Conservation (phyloP, 2,329 filamentous ascomycete genomes). For the Fusarium sp. region DNA sequence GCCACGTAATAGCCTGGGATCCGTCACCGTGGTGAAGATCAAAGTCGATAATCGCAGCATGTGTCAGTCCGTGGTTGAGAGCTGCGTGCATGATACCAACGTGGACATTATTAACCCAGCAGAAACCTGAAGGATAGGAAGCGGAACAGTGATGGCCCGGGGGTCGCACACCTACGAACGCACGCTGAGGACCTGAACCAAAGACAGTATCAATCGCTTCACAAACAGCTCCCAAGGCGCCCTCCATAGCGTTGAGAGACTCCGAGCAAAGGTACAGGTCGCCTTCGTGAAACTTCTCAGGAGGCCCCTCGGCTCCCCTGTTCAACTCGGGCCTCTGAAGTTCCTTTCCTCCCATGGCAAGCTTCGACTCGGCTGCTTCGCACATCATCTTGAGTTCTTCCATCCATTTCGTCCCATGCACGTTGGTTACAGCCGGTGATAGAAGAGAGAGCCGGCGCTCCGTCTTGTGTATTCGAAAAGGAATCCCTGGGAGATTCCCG, state of each 20-base stretch:
- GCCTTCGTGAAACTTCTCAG: conserved; percentile 78
- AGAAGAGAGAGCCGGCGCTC: conserved; percentile 74
- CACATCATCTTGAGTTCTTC: conserved; percentile 88
- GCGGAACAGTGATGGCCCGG: conserved; percentile 96
- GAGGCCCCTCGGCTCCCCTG: conserved; percentile 56
- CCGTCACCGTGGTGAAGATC: conserved; percentile 93
- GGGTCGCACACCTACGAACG: conserved; percentile 91
- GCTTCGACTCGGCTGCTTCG: conserved; percentile 76
- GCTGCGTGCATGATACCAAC: conserved; percentile 94
- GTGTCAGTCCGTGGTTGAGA: conserved; percentile 84
- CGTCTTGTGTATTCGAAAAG: conserved; percentile 88
- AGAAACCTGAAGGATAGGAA: conserved; percentile 91
- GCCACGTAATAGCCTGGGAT: conserved; percentile 94
- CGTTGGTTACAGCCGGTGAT: conserved; percentile 83
- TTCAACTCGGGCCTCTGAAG: conserved; percentile 73
- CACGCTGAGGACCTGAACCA: conserved; percentile 70
- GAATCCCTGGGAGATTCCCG: conserved; percentile 65
- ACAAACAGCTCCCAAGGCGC: conserved; percentile 89
- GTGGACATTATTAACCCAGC: conserved; percentile 98
- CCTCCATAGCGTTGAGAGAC: conserved; percentile 87
- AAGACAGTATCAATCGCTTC: conserved; percentile 93
- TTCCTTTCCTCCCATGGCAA: conserved; percentile 81
- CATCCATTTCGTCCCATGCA: conserved; percentile 95
- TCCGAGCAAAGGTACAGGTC: conserved; percentile 91
- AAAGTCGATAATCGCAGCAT: conserved; percentile 93